Percentiles rank a stretch among this genome's conserved stretches.
phyloP scores from a whole-genome alignment of 148 eudicot species.

The Amaranthus cruentus region DNA sequence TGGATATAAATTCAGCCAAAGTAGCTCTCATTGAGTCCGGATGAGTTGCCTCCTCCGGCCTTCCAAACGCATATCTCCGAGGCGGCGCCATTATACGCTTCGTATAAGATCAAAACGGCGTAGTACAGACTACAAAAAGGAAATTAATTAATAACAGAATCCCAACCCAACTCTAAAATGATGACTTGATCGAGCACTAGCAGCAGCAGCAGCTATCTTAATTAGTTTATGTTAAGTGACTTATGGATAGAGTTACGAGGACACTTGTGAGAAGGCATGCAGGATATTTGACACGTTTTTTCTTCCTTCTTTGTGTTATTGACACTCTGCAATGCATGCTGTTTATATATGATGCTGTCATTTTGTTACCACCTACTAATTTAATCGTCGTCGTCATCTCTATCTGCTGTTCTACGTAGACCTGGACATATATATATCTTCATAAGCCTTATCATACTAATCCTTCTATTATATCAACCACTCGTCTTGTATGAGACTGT shows the following conservation, averaged over 20 bases:
- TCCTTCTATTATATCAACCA: too few relatives aligned
- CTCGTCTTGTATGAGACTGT: too few relatives aligned
- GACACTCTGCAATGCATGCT: too few relatives aligned
- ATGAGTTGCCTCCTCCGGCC: constrained; percentile 63
- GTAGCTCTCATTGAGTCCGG: constrained; percentile 64
- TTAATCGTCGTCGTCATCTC: too few relatives aligned
- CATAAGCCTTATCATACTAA: too few relatives aligned
- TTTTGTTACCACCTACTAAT: too few relatives aligned
- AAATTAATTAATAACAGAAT: too few relatives aligned
- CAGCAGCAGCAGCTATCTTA: background rate
- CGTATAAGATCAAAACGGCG: background rate
- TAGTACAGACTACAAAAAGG: too few relatives aligned
- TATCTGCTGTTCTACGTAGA: too few relatives aligned
- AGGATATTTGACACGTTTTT: constrained; percentile 18
- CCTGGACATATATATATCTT: too few relatives aligned
- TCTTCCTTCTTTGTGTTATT: too few relatives aligned
- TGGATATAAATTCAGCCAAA: constrained; percentile 61
- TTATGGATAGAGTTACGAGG: background rate
- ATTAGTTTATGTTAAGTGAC: background rate
- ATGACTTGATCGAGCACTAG: background rate
- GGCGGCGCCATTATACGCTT: constrained; percentile 31
- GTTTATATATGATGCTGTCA: too few relatives aligned
- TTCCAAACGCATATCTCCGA: constrained; percentile 46
- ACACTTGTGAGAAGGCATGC: constrained; percentile 42
- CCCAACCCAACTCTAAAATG: background rate